Evolutionary conservation across 2,329 filamentous ascomycete species (phyloP), one percentile per base, ranked within the genome.

Genomic region (Alternaria triticina): DNA sequence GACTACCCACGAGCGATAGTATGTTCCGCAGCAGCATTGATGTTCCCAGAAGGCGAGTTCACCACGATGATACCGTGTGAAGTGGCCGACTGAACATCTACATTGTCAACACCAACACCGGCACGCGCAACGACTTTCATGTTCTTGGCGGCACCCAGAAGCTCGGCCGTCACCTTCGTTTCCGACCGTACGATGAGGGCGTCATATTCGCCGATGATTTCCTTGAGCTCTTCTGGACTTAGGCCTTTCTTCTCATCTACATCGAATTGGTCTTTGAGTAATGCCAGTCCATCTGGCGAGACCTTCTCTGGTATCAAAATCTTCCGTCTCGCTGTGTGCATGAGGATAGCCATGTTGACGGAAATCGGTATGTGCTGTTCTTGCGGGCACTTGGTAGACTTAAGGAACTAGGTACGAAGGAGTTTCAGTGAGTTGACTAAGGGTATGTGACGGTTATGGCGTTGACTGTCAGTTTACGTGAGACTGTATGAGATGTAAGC

Each of bases 61-160:
- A 95, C 89, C 3, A 96, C 92, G 54, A 94, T 89, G 63, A 95
- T 89, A 20, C 92, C 92, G 57, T 89, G 84, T 43, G 86, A 84
- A 0, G 91, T 95, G 3, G 92, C 92, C 8, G 88, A 87, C 33
- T 88, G 83, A 0, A 95, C 89, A 74, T 95, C 85, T 52, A 96
- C 92, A 80, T 95, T 94, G 81, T 95, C 91, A 23, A 95, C 91
- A 30, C 73, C 92, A 1, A 95, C 92, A 12, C 92, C 92, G 12
- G 92, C 92, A 64, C 92, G 85, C 3, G 91, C 92, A 22, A 96
- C 91, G 9, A 95, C 92, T 68, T 91, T 90, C 55, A 95, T 84
- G 62, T 88, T 90, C 69, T 84, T 87, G 10, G 88, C 91, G 2
- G 89, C 89, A 12, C 83, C 80, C 12, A 95, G 84, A 1, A 95